Percentiles rank a stretch among this genome's conserved stretches.
phyloP scores from a whole-genome alignment of 345 rosid species.

The Moricandia moricandioides region DNA sequence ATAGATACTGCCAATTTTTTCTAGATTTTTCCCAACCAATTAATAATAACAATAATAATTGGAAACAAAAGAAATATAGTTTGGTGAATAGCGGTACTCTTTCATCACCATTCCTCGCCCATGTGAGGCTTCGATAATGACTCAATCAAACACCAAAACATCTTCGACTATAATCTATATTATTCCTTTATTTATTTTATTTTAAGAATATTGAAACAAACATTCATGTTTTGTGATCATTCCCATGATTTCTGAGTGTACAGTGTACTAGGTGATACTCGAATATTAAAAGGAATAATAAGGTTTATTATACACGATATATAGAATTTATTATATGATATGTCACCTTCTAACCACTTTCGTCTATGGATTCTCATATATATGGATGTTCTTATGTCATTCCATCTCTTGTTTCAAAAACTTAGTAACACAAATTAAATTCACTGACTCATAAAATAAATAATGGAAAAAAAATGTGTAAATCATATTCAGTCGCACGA shows the following conservation, averaged over 20 bases:
- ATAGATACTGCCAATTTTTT: constrained; percentile 38
- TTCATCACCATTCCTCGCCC: constrained; percentile 55
- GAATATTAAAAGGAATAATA: not conserved
- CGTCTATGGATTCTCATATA: not conserved
- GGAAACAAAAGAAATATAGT: not conserved
- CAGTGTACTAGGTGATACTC: constrained; percentile 12
- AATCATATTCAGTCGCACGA: not conserved
- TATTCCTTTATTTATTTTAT: too few relatives aligned
- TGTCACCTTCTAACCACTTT: not conserved
- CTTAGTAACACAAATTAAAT: not conserved
- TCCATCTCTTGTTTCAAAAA: not conserved
- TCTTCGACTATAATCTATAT: constrained; percentile 13
- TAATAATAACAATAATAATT: constrained; percentile 25
- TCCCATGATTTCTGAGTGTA: constrained; percentile 24
- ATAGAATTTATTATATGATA: not conserved
- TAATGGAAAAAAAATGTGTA: not conserved
- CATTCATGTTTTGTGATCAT: not conserved
- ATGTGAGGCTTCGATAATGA: constrained; percentile 50
- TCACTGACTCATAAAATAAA: not conserved
- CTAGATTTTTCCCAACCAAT: constrained; percentile 35
- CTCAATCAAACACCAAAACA: constrained; percentile 31
- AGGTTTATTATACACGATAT: not conserved
- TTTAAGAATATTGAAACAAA: constrained; percentile 21
- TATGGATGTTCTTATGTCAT: not conserved
- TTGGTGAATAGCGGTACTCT: constrained; percentile 45